phyloP scores from a whole-genome alignment of 345 rosid species.

The Psidium friedrichsthalianum region DNA sequence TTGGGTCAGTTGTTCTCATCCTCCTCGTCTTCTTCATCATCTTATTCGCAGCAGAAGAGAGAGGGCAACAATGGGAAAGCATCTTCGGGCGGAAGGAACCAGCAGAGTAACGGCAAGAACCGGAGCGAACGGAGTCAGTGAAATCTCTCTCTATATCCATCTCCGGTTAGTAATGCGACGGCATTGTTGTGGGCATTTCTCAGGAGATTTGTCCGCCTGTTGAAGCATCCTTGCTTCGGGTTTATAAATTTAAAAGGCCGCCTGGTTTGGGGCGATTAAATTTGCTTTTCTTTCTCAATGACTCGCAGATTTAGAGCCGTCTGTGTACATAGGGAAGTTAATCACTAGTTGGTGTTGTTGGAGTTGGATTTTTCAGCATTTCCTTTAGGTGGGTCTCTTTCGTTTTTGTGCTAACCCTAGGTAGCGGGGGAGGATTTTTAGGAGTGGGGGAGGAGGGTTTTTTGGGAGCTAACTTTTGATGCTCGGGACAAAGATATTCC shows the following conservation, averaged over 20 bases:
- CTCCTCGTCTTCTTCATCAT: neutral
- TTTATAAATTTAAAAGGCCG: neutral
- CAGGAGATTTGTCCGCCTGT: neutral
- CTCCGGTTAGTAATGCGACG: neutral
- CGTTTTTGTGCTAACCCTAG: neutral
- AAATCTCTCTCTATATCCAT: neutral
- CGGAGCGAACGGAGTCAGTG: neutral
- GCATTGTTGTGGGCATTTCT: neutral
- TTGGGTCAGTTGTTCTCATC: slow-evolving; percentile 49
- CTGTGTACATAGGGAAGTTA: neutral
- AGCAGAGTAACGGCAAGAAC: neutral
- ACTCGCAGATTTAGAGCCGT: neutral
- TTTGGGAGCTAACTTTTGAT: neutral
- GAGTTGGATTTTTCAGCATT: neutral
- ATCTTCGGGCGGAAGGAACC: neutral
- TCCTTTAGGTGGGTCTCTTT: neutral
- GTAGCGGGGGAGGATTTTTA: neutral
- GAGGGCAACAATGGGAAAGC: slow-evolving; percentile 1
- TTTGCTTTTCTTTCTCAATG: neutral
- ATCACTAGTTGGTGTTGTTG: neutral
- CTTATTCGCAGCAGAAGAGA: slow-evolving; percentile 17
- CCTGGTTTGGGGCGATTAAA: neutral
- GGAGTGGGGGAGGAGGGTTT: neutral
- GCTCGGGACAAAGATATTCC: neutral
- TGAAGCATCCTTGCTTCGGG: neutral